phyloP scores from a whole-genome alignment of 306 rosid genomes.

The Biancaea sappan region DNA sequence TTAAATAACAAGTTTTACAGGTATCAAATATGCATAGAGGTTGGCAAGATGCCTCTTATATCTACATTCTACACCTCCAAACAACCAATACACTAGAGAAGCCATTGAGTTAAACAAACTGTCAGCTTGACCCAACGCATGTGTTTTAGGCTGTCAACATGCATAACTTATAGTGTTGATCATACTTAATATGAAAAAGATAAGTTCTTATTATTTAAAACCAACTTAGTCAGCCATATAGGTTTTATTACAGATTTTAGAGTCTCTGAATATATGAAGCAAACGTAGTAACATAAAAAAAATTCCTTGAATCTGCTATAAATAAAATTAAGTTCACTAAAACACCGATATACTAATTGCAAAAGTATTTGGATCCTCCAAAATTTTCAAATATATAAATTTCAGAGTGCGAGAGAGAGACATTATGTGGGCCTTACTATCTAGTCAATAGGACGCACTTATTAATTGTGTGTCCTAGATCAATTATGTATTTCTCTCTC shows the following conservation, averaged over 20 bases:
- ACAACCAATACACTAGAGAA: background rate
- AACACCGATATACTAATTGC: background rate
- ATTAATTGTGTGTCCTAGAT: too few species aligned
- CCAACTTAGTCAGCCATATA: background rate
- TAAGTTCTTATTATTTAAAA: constrained; percentile 27
- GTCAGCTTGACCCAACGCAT: background rate
- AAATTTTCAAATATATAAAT: too few species aligned
- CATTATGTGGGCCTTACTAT: too few species aligned
- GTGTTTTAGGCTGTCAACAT: background rate
- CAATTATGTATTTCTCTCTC: too few species aligned
- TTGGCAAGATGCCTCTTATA: background rate
- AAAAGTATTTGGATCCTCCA: too few species aligned
- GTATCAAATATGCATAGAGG: background rate
- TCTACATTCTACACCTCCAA: constrained; percentile 19
- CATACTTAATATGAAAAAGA: background rate
- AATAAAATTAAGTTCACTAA: background rate
- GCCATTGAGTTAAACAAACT: constrained; percentile 12
- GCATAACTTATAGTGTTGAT: constrained; percentile 15
- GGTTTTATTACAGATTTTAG: background rate
- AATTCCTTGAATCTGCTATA: background rate
- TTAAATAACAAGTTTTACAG: background rate
- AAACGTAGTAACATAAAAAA: background rate
- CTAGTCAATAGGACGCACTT: too few species aligned
- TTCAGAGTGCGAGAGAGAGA: too few species aligned
- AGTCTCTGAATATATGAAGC: background rate